Evolutionary conservation across 108 stramenopile species (phyloP).

Genomic region (Stephanodiscus triporus): DNA sequence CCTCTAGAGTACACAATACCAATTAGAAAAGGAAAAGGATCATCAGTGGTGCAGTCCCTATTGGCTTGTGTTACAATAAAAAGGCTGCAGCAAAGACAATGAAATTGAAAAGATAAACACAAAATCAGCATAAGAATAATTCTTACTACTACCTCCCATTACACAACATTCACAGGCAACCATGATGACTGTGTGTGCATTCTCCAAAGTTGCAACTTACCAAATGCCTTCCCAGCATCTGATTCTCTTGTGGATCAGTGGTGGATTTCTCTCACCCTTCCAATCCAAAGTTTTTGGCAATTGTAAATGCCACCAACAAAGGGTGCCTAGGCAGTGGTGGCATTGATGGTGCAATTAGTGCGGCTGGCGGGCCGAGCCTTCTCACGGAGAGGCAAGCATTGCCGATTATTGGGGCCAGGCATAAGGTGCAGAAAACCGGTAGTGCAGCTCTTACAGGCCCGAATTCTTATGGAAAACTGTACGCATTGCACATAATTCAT

Average conservation of each 20-base stretch:
- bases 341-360: slow-evolving; percentile 84
- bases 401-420: slow-evolving; percentile 34
- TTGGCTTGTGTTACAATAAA: no score
- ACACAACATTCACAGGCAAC: no score
- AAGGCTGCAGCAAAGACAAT: no score
- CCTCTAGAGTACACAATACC: no score
- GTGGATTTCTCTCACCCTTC: slow-evolving; percentile 41
- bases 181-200: background rate
- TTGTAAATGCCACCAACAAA: slow-evolving; percentile 88
- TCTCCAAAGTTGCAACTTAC: background rate
- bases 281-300: slow-evolving; percentile 49
- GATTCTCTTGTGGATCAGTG: slow-evolving; percentile 55
- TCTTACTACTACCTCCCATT: no score
- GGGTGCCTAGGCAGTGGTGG: slow-evolving; percentile 85
- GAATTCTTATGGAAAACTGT: slow-evolving; percentile 54
- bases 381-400: slow-evolving; percentile 57
- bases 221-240: background rate
- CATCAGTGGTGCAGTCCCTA: no score
- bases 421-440: slow-evolving; percentile 72
- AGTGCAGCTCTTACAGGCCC: slow-evolving; percentile 74
- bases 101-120: no score
- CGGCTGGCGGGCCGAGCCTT: slow-evolving; percentile 68
- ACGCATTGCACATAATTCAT: slow-evolving; percentile 72
- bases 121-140: no score
- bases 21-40: no score